Evolutionary conservation across 257 asterid genomes (phyloP).

Genomic region (Nicotiana noctiflora): DNA sequence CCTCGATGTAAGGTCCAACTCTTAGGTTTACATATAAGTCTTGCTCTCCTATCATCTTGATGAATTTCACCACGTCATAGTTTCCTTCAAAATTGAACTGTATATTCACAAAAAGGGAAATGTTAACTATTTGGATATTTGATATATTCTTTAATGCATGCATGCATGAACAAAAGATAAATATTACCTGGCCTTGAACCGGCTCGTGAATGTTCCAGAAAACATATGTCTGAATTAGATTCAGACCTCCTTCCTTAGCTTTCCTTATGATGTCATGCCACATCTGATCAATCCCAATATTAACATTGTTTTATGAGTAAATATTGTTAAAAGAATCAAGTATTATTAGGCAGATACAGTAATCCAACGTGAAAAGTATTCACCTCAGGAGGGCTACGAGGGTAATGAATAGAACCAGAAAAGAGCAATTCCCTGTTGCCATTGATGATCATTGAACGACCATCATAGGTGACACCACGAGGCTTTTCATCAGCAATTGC

Average conservation of each 20-base stretch:
- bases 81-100: conserved; percentile 71
- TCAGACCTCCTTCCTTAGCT: conserved; percentile 74
- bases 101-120: neutral
- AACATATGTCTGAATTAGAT: conserved; percentile 71
- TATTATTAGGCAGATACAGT: too few relatives aligned
- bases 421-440: conserved; percentile 68
- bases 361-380: neutral
- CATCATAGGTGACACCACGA: conserved; percentile 46
- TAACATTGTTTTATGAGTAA: neutral
- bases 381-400: conserved; percentile 84
- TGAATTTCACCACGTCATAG: conserved; percentile 56
- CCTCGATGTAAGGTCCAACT: conserved; percentile 91
- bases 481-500: conserved; percentile 12
- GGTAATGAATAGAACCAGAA: conserved; percentile 88
- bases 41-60: conserved; percentile 47
- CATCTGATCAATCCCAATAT: conserved; percentile 35
- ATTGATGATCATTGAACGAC: conserved; percentile 56
- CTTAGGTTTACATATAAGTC: conserved; percentile 86
- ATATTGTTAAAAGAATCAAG: neutral
- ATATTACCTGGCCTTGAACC: conserved; percentile 61
- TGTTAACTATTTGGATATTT: too few relatives aligned
- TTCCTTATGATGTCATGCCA: conserved; percentile 63
- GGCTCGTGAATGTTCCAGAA: conserved; percentile 97
- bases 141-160: too few relatives aligned
- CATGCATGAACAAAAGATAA: too few relatives aligned